A percentile compares a stretch with the other conserved stretches of the same genome.
Conservation (phyloP, 352 stramenopile species). For the Pythium rhizo-oryzae region DNA sequence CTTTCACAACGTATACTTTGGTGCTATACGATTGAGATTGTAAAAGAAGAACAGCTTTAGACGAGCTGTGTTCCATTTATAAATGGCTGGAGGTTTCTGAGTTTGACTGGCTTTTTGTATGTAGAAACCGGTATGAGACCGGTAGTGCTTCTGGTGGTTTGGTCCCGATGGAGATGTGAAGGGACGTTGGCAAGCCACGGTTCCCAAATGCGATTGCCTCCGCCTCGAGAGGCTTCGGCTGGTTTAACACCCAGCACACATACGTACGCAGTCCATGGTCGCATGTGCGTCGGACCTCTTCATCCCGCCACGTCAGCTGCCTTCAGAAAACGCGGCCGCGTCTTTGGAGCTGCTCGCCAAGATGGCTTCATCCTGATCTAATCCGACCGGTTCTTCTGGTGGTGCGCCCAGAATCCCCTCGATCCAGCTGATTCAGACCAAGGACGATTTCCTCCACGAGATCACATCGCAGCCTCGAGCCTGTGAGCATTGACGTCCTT, state of each 20-base stretch:
- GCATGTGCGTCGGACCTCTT: not conserved
- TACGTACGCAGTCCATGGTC: not conserved
- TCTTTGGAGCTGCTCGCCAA: not conserved
- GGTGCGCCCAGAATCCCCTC: too few relatives aligned
- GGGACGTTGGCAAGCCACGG: not conserved
- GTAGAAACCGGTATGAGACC: not conserved
- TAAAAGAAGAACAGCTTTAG: not conserved
- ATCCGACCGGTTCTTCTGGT: not conserved
- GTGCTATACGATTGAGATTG: not conserved
- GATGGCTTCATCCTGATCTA: not conserved
- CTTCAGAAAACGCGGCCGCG: not conserved
- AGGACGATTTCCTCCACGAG: too few relatives aligned
- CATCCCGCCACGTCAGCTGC: not conserved
- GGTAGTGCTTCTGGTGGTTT: conserved; percentile 14
- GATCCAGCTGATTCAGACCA: too few relatives aligned
- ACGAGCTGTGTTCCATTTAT: conserved; percentile 14
- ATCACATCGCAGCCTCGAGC: not conserved
- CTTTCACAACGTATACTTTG: not conserved
- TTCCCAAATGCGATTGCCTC: not conserved
- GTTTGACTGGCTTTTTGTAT: conserved; percentile 14
- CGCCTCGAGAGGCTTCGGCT: not conserved
- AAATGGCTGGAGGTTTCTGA: conserved; percentile 6
- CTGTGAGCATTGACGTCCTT: too few relatives aligned
- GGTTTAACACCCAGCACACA: not conserved
- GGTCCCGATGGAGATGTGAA: conserved; percentile 4